These are phyloP conservation scores for Phialocephala sp. DNA, from an alignment of 2,329 filamentous ascomycete species.

Conservation along the genomic window DNA sequence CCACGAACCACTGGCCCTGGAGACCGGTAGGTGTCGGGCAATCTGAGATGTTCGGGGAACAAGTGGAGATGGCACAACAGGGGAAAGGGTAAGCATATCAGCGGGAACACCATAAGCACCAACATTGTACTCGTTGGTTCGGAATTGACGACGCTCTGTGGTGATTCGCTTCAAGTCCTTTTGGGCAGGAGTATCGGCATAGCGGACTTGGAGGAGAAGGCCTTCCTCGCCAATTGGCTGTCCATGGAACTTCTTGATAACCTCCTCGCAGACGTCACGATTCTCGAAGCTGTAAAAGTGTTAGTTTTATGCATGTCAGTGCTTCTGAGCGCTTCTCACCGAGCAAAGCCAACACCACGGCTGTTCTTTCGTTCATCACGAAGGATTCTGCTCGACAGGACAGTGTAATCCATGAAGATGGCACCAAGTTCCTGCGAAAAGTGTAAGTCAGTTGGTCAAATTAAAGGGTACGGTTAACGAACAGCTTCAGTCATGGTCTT, in stretches of 20 bases:
- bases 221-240: conserved; percentile 76
- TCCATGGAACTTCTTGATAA: conserved; percentile 88
- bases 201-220: conserved; percentile 89
- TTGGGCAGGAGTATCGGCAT: conserved; percentile 94
- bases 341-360: conserved; percentile 95
- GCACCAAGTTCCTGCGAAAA: conserved; percentile 70
- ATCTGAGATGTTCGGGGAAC: conserved; percentile 42
- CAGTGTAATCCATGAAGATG: conserved; percentile 80
- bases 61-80: conserved; percentile 47
- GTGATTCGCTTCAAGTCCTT: conserved; percentile 97
- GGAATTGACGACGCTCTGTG: conserved; percentile 91
- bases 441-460: conserved; percentile 33
- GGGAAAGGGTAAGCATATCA: conserved; percentile 57
- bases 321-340: conserved; percentile 60
- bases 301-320: conserved; percentile 25
- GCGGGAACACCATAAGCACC: conserved; percentile 65
- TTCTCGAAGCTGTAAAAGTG: conserved; percentile 74
- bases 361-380: conserved; percentile 91
- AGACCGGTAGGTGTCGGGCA: conserved; percentile 39
- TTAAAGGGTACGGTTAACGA: conserved; percentile 45
- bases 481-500: conserved; percentile 91
- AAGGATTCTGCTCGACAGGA: conserved; percentile 93
- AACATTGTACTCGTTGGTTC: conserved; percentile 92
- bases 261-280: conserved; percentile 87
- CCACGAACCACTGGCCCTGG: conserved; percentile 41